Base-by-base conservation (phyloP, 192 early-diverging fungal species). In the Umbelopsis sp. region DNA sequence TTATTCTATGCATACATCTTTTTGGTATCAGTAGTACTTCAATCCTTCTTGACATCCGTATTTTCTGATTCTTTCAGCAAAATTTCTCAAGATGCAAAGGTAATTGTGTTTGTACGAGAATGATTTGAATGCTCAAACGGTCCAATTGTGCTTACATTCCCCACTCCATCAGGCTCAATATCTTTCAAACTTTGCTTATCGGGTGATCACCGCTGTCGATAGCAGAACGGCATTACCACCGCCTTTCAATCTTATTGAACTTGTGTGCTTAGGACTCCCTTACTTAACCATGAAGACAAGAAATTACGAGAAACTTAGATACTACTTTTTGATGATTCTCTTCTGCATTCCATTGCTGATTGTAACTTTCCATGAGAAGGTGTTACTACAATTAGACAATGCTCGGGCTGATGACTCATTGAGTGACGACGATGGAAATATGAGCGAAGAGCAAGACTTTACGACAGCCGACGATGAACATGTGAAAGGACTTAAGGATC, bases 31-130 rank as follows among this genome's bases (percentile, higher is more conserved):
- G 67, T 69, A 8, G 51, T 69, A 5, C 47, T 69, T 9, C 67
- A 69, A 27, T 69, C 67, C 7, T 49, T 69, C 23, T 52, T 69
- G 25, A 52, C 51, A 12, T 69, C 67, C 16, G 49, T 69, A 9
- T 69, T 69, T 49, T 47, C 67, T 18, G 48, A 49, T 48, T 69
- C 67, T 27, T 69, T 69, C 25, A 41, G 51, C 30, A 69, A 16
- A 9, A 52, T 69, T 35, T 52, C 51, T 41, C 10, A 69, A 12
- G 33, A 69, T 22, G 48, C 67, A 35, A 49, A 69, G 67, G 67
- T 69, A 48, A 30, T 15, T 22, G 12, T 68, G 15, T 49, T 50
- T n/a, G 8, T 35, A 11, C 11, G 21, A 41, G 37, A 41, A 41
- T 41, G 10, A 4, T 4, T 41, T 41, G 37, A 41, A 6, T 6